Base-by-base conservation (phyloP, 345 rosid species). In the Iberis pinnata region DNA sequence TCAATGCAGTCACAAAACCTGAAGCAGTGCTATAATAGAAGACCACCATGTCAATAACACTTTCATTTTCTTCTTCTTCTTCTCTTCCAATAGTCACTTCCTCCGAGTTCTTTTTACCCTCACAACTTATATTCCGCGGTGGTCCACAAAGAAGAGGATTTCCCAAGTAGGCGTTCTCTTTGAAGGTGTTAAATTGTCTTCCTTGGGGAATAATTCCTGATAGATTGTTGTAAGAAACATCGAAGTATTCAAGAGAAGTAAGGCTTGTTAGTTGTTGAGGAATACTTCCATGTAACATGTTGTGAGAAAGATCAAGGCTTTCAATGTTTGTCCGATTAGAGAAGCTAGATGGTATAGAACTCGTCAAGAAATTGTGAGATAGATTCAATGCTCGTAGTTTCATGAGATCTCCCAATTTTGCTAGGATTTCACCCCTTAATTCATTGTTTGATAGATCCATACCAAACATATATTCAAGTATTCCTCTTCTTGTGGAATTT, bases 311-410 rank as follows among this genome's bases (percentile, higher is more conserved):
- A n/a, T n/a, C n/a, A n/a, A n/a, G n/a, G n/a, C n/a, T n/a, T n/a
- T n/a, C n/a, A n/a, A n/a, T n/a, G n/a, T n/a, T n/a, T n/a, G n/a
- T n/a, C n/a, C n/a, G 9, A 11, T 53, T 32, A 24, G 73, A 63
- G 20, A 75, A 44, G 0, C 59, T 66, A 4, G 3, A 0, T 10
- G 82, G 85, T 39, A 76, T 70, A 1, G 9, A 1, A 1, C 80
- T 75, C 0, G 16, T 18, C 8, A 75, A 47, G 0, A 32, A 16
- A 5, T 80, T 80, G 57, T 57, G 60, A 8, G 81, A 76, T 0
- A 75, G 18, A 41, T 73, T 75, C 5, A 70, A 29, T 2, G 54
- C 35, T 1, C 5, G 8, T n/a, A 70, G 50, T 8, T 0, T 2
- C 3, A 14, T 1, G 7, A 75, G 48, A 24, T 27, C 6, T 11